These are phyloP conservation scores for Paraphaeosphaeria minitans DNA, from an alignment of 2,329 filamentous ascomycete species.

Conservation along the genomic window DNA sequence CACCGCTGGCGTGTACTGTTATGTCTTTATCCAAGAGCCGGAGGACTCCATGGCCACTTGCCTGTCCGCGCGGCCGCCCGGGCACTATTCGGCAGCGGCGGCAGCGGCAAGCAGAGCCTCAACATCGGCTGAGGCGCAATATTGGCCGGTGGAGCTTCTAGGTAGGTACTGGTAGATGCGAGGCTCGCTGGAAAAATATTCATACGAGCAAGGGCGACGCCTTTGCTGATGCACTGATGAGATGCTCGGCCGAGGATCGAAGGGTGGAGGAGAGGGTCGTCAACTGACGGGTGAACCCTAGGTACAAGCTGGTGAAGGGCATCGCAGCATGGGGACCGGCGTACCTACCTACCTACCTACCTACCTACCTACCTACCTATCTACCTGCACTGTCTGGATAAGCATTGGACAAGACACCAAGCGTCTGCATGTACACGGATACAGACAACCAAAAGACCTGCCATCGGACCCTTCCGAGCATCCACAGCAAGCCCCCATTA, in stretches of 20 bases:
- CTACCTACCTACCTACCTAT: too few species aligned
- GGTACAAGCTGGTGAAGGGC: too few species aligned
- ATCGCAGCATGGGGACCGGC: too few species aligned
- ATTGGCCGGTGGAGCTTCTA: neutral
- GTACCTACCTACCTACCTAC: too few species aligned
- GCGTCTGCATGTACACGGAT: neutral
- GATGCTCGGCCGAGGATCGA: neutral
- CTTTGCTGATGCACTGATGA: neutral
- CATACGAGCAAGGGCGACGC: neutral
- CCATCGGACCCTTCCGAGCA: too few species aligned
- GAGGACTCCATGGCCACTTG: neutral
- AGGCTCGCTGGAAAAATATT: neutral
- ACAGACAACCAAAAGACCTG: neutral
- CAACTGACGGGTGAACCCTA: neutral
- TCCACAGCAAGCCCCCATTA: neutral
- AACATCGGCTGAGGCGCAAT: neutral
- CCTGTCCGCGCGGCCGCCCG: neutral
- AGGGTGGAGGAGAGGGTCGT: neutral
- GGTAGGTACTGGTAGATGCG: neutral
- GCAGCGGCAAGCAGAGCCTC: neutral
- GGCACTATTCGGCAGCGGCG: slow-evolving; percentile 2
- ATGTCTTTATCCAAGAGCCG: neutral
- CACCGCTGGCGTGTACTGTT: neutral
- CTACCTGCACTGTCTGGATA: neutral
- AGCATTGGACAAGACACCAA: neutral